phyloP scores from a whole-genome alignment of 148 eudicot species.

The Nyssa sinensis region DNA sequence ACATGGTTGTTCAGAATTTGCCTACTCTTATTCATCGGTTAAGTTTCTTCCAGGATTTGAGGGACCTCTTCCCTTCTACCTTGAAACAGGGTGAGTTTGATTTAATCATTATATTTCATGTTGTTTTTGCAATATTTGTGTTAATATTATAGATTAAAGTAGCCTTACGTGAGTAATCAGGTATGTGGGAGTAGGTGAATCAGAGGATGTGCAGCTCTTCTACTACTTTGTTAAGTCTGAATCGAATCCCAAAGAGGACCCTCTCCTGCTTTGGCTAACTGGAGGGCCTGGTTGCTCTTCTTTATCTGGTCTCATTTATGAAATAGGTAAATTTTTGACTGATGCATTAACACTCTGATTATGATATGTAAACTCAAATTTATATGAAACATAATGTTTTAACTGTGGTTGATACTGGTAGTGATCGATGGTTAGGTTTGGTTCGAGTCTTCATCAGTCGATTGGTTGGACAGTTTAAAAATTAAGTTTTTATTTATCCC shows the following conservation, averaged over 20 bases:
- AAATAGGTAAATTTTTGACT: slow-evolving; percentile 20
- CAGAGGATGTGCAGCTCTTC: slow-evolving; percentile 45
- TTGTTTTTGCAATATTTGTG: too few relatives aligned
- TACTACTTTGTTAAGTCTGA: slow-evolving; percentile 56
- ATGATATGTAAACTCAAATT: too few relatives aligned
- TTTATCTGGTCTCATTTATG: slow-evolving; percentile 32
- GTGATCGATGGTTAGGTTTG: too few relatives aligned
- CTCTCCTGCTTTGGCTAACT: slow-evolving; percentile 43
- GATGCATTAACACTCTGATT: too few relatives aligned
- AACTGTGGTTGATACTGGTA: too few relatives aligned
- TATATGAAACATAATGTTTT: too few relatives aligned
- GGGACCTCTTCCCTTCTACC: slow-evolving; percentile 41
- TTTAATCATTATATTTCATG: not conserved
- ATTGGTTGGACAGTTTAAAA: too few relatives aligned
- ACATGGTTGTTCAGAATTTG: not conserved
- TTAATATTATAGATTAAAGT: too few relatives aligned
- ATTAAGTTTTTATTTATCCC: too few relatives aligned
- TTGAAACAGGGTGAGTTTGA: slow-evolving; percentile 36
- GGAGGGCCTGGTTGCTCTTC: slow-evolving; percentile 60
- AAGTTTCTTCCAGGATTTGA: slow-evolving; percentile 40
- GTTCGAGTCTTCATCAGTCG: too few relatives aligned
- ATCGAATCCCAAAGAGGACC: slow-evolving; percentile 37
- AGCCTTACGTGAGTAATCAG: slow-evolving; percentile 9
- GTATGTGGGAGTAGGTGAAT: slow-evolving; percentile 40
- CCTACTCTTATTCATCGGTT: not conserved